These are phyloP conservation scores for Blastocystis sp. DNA, from an alignment of 352 stramenopile genomes.

Conservation along the genomic window DNA sequence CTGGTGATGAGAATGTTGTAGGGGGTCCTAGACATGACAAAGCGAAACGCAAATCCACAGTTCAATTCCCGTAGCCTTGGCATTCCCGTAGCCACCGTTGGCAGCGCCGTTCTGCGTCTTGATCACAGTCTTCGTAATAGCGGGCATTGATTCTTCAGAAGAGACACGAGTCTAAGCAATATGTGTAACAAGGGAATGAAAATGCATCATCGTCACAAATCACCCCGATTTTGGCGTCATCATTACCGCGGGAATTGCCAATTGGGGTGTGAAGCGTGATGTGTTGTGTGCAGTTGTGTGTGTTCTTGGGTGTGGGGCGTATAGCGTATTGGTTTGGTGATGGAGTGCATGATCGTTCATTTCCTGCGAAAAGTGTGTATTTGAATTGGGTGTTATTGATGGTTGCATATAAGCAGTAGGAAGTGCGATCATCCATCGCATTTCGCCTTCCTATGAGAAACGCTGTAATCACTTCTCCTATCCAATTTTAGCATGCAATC, in stretches of 20 bases:
- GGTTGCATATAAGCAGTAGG: neutral
- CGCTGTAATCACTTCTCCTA: neutral
- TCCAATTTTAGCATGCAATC: neutral
- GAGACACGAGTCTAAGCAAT: neutral
- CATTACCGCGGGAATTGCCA: neutral
- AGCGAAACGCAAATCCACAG: neutral
- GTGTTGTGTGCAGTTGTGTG: no score
- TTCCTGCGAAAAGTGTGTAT: neutral
- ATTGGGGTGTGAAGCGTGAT: no score
- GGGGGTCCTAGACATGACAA: conserved; percentile 43
- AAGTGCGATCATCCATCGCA: neutral
- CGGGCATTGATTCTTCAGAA: conserved; percentile 10
- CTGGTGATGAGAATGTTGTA: conserved; percentile 58
- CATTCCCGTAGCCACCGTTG: conserved; percentile 1
- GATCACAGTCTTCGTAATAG: conserved; percentile 27
- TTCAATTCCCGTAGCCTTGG: conserved; percentile 37
- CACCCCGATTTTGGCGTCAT: neutral
- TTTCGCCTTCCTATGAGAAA: neutral
- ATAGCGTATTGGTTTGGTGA: no score
- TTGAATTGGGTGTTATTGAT: neutral
- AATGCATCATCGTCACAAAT: conserved; percentile 64
- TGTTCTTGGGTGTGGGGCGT: no score
- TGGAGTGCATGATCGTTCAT: no score
- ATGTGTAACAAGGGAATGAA: conserved; percentile 11
- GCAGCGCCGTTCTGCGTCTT: conserved; percentile 35